phyloP scores from a whole-genome alignment of 2,329 filamentous ascomycete species.

The Botrytis sinoallii region DNA sequence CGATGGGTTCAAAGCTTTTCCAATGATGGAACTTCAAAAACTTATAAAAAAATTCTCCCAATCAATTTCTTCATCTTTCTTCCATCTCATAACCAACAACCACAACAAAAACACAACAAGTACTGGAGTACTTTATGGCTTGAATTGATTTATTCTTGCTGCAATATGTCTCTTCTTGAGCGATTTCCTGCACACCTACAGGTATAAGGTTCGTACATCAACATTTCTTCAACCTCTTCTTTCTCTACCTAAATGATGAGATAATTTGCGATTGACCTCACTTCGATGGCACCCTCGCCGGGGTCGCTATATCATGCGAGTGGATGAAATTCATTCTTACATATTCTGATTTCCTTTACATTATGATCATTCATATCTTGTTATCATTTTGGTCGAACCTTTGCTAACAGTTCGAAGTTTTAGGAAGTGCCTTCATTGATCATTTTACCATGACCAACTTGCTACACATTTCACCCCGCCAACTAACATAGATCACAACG shows the following conservation, averaged over 20 bases:
- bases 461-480: not conserved
- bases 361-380: not conserved
- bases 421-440: not conserved
- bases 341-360: slow-evolving; percentile 75
- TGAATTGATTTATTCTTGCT: not conserved
- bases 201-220: slow-evolving; percentile 17
- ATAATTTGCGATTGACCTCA: slow-evolving; percentile 99
- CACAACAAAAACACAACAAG: not conserved
- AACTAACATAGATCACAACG: not conserved
- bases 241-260: slow-evolving; percentile 65
- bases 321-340: slow-evolving; percentile 96
- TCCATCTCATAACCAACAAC: not conserved
- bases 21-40: not conserved
- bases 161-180: not conserved
- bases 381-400: not conserved
- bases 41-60: slow-evolving; percentile 9
- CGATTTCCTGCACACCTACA: not conserved
- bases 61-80: not conserved
- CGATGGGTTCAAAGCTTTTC: not conserved
- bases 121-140: not conserved
- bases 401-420: slow-evolving; percentile 12
- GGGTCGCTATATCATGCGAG: slow-evolving; percentile 75
- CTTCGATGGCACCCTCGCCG: slow-evolving; percentile 84
- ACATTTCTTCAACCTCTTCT: not conserved
- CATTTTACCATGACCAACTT: not conserved